Conservation (phyloP, 768 basidiomycete species). For the Pluteus cervinus region DNA sequence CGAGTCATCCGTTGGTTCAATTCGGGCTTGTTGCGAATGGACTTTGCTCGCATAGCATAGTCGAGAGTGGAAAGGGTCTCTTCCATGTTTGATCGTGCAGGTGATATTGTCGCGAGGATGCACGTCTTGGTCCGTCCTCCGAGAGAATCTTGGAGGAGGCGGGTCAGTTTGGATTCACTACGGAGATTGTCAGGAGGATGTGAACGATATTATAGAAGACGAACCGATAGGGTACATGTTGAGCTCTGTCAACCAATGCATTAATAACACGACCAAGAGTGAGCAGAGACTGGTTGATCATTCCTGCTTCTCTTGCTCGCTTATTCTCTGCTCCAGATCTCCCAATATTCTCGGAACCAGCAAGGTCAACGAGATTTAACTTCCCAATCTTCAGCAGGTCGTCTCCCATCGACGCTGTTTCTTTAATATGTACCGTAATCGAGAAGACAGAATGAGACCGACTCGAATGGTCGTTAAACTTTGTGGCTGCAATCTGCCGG, state of each 20-base stretch:
- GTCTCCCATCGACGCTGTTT: constrained; percentile 69
- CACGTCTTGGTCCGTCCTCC: constrained; percentile 97
- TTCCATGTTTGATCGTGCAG: constrained; percentile 89
- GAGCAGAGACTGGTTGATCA: constrained; percentile 96
- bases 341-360: constrained; percentile 97
- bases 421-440: constrained; percentile 91
- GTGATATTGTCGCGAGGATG: constrained; percentile 94
- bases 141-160: constrained; percentile 96
- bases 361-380: constrained; percentile 94
- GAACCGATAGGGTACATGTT: constrained; percentile 92
- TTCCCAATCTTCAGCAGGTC: constrained; percentile 92
- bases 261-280: constrained; percentile 98
- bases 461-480: constrained; percentile 96
- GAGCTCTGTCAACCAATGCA: constrained; percentile 84
- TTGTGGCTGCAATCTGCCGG: constrained; percentile 90
- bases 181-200: constrained; percentile 3
- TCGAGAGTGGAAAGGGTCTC: constrained; percentile 97
- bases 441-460: constrained; percentile 98
- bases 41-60: constrained; percentile 92
- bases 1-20: constrained; percentile 92
- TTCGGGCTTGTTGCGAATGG: constrained; percentile 93
- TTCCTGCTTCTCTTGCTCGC: constrained; percentile 92
- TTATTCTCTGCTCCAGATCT: constrained; percentile 94
- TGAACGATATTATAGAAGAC: constrained; percentile 11
- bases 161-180: constrained; percentile 96